Base-by-base conservation (phyloP, 1,284 basidiomycete genomes). In the Leccinum pachyderme region DNA sequence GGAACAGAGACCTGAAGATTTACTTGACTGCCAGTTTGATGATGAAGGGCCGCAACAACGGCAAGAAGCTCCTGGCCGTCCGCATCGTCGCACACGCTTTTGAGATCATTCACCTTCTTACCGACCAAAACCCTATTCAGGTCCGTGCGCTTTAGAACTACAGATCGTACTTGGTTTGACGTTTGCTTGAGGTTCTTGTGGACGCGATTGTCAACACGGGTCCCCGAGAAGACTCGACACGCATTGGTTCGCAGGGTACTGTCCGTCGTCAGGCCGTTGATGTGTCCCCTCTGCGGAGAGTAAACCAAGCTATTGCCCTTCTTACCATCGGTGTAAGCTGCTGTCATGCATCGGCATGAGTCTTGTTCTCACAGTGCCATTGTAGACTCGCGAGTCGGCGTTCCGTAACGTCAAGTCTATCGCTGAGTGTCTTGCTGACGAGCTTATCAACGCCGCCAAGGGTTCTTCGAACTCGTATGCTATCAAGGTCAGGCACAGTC, bases 1-100 rank as follows among this genome's bases (percentile, higher is more conserved):
- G 31, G 9, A 47, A 44, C 7, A 35, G 48, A 41, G 15, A 37
- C 5, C 7, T 18, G 22, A 13, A 27, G 15, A 24, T 54, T 52
- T 58, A 55, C 37, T 49, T 45, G 52, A 33, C 9, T 22, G 24
- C 47, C 65, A 94, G 92, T 73, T 79, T 97, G 75, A 98, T 99
- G 97, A 99, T 99, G 96, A 98, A 99, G 82, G 97, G 97, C 65
- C 95, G 97, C 78, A 99, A 99, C 91, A 99, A 97, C 82, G 97
- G 97, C 74, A 99, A 99, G 86, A 99, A 99, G 82, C 89, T 98
- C 75, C 82, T 99, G 80, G 91, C 97, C 69, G 93, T 99, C 77
- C 95, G 97, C 78, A 99, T 99, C 70, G 97, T 99, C 69, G 93
- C 95, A 61, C 97, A 99, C 79, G 93, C 97, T 54, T 99, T 99